Percentiles rank a stretch among this genome's conserved stretches.
phyloP scores from a whole-genome alignment of 192 early-diverging fungal species.

The Glomus cerebriforme region DNA sequence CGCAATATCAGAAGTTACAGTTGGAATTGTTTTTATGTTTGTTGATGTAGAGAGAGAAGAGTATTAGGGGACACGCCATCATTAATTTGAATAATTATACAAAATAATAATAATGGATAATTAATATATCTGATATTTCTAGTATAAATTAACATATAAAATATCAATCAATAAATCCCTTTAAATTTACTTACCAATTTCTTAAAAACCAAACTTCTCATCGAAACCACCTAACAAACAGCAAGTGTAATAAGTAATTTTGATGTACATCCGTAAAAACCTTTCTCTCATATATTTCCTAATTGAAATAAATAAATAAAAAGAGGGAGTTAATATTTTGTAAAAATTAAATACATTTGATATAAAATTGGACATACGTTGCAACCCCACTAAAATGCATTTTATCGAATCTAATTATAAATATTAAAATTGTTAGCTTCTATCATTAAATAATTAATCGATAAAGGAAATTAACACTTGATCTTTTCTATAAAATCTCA shows the following conservation, averaged over 20 bases:
- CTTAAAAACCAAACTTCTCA: slow-evolving; percentile 89
- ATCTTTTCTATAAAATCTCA: slow-evolving; percentile 45
- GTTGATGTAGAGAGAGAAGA: too few relatives aligned
- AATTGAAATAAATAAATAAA: not conserved
- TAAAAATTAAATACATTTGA: not conserved
- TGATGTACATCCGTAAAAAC: slow-evolving; percentile 96
- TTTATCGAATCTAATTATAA: slow-evolving; percentile 82
- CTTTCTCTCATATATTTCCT: slow-evolving; percentile 80
- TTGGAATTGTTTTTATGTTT: too few relatives aligned
- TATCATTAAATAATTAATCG: not conserved
- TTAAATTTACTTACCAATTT: slow-evolving; percentile 74
- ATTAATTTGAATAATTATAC: too few relatives aligned
- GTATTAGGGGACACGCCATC: too few relatives aligned
- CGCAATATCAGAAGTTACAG: too few relatives aligned
- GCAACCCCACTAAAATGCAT: slow-evolving; percentile 99
- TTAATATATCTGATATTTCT: too few relatives aligned
- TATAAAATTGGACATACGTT: slow-evolving; percentile 7
- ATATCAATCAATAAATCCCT: not conserved
- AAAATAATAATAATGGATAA: too few relatives aligned
- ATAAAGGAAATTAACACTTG: slow-evolving; percentile 34
- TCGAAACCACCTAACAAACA: slow-evolving; percentile 84
- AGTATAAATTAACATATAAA: too few relatives aligned
- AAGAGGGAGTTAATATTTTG: too few relatives aligned
- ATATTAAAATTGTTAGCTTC: not conserved
- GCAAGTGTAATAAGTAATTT: slow-evolving; percentile 84